Percentiles rank a stretch among this genome's conserved stretches.
Evolutionary conservation across 495 filamentous ascomycete species (phyloP).

Genomic region (Penicillium cinerascens): DNA sequence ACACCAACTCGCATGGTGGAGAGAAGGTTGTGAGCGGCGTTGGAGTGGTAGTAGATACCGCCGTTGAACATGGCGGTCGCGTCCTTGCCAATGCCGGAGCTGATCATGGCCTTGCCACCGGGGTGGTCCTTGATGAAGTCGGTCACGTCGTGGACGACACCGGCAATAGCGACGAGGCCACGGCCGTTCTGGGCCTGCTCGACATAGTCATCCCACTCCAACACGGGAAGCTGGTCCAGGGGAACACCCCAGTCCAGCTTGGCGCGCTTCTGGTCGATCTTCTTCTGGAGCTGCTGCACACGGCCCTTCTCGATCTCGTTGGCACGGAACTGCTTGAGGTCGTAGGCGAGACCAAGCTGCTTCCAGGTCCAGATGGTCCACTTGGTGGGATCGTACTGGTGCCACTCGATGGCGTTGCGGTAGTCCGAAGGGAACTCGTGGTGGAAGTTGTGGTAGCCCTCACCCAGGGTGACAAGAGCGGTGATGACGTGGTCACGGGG

Average conservation of each 20-base stretch:
- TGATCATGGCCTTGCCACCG: constrained; percentile 94
- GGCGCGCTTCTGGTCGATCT: constrained; percentile 92
- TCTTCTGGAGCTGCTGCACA: constrained; percentile 97
- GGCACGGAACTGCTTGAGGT: constrained; percentile 94
- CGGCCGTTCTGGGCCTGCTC: constrained; percentile 85
- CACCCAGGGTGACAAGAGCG: constrained; percentile 90
- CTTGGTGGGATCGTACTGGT: constrained; percentile 99
- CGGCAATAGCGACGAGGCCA: constrained; percentile 82
- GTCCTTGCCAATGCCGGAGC: constrained; percentile 90
- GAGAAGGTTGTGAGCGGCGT: constrained; percentile 95
- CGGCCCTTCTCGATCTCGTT: constrained; percentile 99
- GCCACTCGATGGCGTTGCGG: constrained; percentile 97
- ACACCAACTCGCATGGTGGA: constrained; percentile 97
- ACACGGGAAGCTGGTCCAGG: constrained; percentile 88
- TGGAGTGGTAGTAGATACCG: constrained; percentile 96
- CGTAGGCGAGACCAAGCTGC: constrained; percentile 88
- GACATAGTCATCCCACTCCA: constrained; percentile 95
- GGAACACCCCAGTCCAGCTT: constrained; percentile 94
- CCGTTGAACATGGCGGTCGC: constrained; percentile 99
- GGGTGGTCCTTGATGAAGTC: constrained; percentile 97
- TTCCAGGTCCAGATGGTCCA: constrained; percentile 95
- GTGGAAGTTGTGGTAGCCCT: constrained; percentile 99
- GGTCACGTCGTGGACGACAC: constrained; percentile 92
- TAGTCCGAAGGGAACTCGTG: constrained; percentile 99
- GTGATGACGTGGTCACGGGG: constrained; percentile 96